Evolutionary conservation across 805 yeast genomes (phyloP).

Genomic region (Torulaspora quercuum): DNA sequence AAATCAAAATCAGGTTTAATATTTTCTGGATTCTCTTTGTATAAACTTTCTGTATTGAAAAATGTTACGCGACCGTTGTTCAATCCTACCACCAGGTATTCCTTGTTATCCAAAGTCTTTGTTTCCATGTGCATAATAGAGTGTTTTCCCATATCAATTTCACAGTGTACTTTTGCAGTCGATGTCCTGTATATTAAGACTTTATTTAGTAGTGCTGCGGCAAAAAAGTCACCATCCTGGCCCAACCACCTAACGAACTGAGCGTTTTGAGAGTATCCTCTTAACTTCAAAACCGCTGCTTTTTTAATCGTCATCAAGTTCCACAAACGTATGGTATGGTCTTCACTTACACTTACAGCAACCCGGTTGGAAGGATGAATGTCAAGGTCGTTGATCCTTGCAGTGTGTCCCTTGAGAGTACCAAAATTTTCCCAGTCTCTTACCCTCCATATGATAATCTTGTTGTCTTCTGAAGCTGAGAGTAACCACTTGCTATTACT

Average conservation of each 20-base stretch:
- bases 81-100: slow-evolving; percentile 63
- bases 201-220: slow-evolving; percentile 68
- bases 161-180: slow-evolving; percentile 55
- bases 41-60: slow-evolving; percentile 41
- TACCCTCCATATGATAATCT: slow-evolving; percentile 86
- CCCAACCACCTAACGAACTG: slow-evolving; percentile 65
- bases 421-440: slow-evolving; percentile 96
- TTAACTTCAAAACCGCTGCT: slow-evolving; percentile 77
- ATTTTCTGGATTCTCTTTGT: slow-evolving; percentile 30
- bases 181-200: slow-evolving; percentile 62
- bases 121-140: slow-evolving; percentile 69
- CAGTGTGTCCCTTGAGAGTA: slow-evolving; percentile 82
- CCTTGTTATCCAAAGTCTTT: slow-evolving; percentile 43
- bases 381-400: slow-evolving; percentile 76
- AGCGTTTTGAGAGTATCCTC: slow-evolving; percentile 63
- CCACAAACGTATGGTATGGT: slow-evolving; percentile 84
- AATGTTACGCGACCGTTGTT: slow-evolving; percentile 69
- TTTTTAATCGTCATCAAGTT: slow-evolving; percentile 94
- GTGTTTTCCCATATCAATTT: slow-evolving; percentile 45
- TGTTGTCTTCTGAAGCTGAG: slow-evolving; percentile 89
- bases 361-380: slow-evolving; percentile 89
- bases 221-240: slow-evolving; percentile 61
- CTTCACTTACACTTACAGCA: slow-evolving; percentile 85
- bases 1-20: slow-evolving; percentile 54
- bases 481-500: slow-evolving; percentile 67